These are phyloP conservation scores for Nakazawaea ernobii DNA, from an alignment of 805 yeast species.

Conservation along the genomic window DNA sequence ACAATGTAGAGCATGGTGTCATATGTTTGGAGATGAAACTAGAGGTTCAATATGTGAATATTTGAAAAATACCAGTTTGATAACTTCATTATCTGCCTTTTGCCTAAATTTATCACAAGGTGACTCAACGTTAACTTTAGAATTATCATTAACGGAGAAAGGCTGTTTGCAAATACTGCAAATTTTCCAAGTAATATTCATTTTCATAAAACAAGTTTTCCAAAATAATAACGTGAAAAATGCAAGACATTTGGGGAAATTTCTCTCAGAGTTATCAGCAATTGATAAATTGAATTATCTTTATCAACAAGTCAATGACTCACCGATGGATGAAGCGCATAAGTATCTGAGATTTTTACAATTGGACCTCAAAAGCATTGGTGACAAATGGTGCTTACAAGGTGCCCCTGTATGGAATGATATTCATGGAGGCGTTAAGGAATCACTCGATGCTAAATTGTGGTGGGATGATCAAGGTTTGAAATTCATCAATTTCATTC, in stretches of 20 bases:
- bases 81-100: conserved; percentile 35
- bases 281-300: conserved; percentile 41
- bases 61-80: conserved; percentile 29
- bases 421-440: conserved; percentile 25
- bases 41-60: conserved; percentile 39
- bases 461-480: conserved; percentile 41
- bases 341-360: conserved; percentile 34
- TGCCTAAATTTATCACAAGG: conserved; percentile 30
- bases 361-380: conserved; percentile 23
- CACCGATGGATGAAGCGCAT: conserved; percentile 46
- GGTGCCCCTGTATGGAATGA: conserved; percentile 30
- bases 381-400: conserved; percentile 35
- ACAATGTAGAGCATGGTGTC: conserved; percentile 43
- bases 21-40: conserved; percentile 60
- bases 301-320: conserved; percentile 28
- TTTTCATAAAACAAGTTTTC: conserved; percentile 21
- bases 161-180: conserved; percentile 34
- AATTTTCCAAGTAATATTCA: conserved; percentile 31
- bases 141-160: conserved; percentile 38
- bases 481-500: conserved; percentile 28
- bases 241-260: conserved; percentile 27
- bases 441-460: conserved; percentile 22
- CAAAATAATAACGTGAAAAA: conserved; percentile 7
- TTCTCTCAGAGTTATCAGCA: conserved; percentile 41
- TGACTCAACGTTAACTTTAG: conserved; percentile 40